phyloP scores from a whole-genome alignment of 257 asterid species.

The Primulina huaijiensis region DNA sequence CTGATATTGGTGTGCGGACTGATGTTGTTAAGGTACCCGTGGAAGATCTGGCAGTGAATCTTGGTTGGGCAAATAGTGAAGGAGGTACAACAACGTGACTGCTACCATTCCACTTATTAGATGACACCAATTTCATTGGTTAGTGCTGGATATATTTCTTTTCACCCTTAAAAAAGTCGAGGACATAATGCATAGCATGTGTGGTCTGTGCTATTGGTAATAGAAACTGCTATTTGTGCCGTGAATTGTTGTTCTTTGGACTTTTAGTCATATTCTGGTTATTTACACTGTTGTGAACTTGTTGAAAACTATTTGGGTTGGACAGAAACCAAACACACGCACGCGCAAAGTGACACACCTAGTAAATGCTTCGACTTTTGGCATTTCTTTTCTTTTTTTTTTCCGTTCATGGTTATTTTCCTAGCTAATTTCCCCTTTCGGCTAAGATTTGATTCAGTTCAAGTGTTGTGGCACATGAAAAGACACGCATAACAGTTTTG shows the following conservation, averaged over 20 bases:
- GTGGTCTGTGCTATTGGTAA: constrained; percentile 17
- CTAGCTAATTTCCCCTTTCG: background rate
- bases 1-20: constrained; percentile 78
- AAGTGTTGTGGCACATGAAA: too few relatives aligned
- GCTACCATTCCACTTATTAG: constrained; percentile 27
- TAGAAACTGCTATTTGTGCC: constrained; percentile 18
- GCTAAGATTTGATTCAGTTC: too few relatives aligned
- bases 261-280: constrained; percentile 3
- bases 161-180: constrained; percentile 1
- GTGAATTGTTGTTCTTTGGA: background rate
- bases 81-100: constrained; percentile 26
- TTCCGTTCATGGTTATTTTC: background rate
- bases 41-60: constrained; percentile 72
- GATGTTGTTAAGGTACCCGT: constrained; percentile 82
- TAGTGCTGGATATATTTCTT: constrained; percentile 11
- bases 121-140: constrained; percentile 30
- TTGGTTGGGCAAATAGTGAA: constrained; percentile 51
- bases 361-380: background rate
- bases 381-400: too few relatives aligned
- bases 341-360: background rate
- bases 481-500: too few relatives aligned
- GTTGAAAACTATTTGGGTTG: background rate
- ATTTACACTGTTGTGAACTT: background rate
- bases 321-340: background rate
- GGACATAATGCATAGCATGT: background rate